Evolutionary conservation across 192 early-diverging fungal genomes (phyloP), one percentile per base, ranked within the genome.

Genomic region (Umbelopsis sp.): DNA sequence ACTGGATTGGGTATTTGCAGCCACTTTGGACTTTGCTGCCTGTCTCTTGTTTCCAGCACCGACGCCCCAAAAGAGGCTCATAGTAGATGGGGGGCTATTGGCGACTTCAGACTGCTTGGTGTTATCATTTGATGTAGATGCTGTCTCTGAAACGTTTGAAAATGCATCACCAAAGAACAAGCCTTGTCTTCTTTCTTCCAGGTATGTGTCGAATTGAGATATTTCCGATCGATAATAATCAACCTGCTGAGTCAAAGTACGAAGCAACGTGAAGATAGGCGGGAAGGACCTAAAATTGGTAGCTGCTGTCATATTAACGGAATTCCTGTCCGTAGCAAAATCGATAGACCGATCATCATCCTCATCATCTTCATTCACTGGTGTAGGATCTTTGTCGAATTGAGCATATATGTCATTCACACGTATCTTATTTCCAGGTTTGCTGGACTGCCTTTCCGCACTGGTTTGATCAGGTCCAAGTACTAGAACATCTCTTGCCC

Each of bases 241-340:
- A 38, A 92, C 83, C 77, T 92, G 91, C 45, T 85, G 81, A 4
- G 86, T 86, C 34, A 93, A 72, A 4, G 86, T 87, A 47, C 81
- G 75, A 31, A 92, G 72, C 38, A 89, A 84, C 2, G 90, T 90
- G 72, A 91, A 89, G 43, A 94, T 82, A 0, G 86, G 88, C 7
- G 87, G 87, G 65, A 83, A 86, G 7, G 81, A 82, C 65, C 82
- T 84, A 66, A 86, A 88, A 4, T 71, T 74, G 3, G 76, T 74
- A 2, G 74, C 68, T 3, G 65, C 70, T 31, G 72, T 65, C 65
- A 79, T 72, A 6, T 72, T 41, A 74, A 76, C 17, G 29, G 70
- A 65, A 26, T 76, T 67, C 8, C 71, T 69, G 3, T 85, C 78
- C 9, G 68, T 68, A 5, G 71, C 72, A 52, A 72, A 78, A 51